Evolutionary conservation across 2,329 filamentous ascomycete species (phyloP).

Genomic region (Rhynchosporium agropyri): DNA sequence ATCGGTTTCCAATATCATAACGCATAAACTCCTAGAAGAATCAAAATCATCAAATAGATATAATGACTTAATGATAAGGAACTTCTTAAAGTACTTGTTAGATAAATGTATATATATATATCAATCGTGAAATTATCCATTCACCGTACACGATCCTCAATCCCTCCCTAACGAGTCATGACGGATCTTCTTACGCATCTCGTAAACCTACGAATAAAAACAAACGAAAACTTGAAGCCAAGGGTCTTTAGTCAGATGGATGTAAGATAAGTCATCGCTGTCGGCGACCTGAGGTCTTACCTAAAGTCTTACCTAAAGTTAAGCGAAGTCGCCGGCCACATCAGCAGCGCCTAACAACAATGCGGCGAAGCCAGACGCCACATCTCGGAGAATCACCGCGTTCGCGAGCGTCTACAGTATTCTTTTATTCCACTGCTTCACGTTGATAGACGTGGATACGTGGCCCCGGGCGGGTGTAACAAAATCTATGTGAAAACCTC

Average conservation of each 20-base stretch:
- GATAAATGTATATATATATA: too few relatives aligned
- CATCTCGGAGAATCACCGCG: conserved; percentile 1
- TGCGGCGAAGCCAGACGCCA: neutral
- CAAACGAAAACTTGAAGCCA: neutral
- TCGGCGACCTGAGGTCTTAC: conserved; percentile 10
- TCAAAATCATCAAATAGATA: too few relatives aligned
- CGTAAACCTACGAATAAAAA: too few relatives aligned
- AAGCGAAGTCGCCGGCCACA: conserved; percentile 17
- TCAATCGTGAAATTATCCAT: too few relatives aligned
- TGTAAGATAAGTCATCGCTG: neutral
- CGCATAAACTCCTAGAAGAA: too few relatives aligned
- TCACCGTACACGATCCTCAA: too few relatives aligned
- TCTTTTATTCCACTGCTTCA: neutral
- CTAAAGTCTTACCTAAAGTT: neutral
- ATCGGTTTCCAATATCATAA: too few relatives aligned
- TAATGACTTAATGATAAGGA: too few relatives aligned
- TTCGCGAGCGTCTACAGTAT: neutral
- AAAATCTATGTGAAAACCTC: neutral
- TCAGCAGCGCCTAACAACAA: conserved; percentile 14
- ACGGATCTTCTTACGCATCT: too few relatives aligned
- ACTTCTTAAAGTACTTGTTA: too few relatives aligned
- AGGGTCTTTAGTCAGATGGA: neutral
- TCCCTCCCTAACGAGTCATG: too few relatives aligned
- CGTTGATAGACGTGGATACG: conserved; percentile 3
- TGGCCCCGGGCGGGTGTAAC: conserved; percentile 8